These are phyloP conservation scores for Didymella glomerata DNA, from an alignment of 2,329 filamentous ascomycete species.

Conservation along the genomic window DNA sequence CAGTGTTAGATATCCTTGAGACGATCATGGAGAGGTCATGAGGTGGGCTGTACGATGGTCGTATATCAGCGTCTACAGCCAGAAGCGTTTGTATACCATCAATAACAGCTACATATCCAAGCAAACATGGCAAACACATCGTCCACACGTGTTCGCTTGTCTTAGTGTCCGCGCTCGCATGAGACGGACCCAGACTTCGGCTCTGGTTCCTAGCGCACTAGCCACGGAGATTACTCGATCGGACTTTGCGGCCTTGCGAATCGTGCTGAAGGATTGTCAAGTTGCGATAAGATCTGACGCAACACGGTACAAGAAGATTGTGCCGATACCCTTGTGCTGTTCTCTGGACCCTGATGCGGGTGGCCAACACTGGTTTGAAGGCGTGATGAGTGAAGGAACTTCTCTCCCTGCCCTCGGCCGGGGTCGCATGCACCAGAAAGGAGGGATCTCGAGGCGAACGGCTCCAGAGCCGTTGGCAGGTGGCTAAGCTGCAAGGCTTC, in stretches of 20 bases:
- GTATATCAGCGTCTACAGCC: not conserved
- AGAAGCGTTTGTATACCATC: slow-evolving; percentile 25
- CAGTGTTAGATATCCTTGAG: not conserved
- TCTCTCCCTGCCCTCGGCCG: not conserved
- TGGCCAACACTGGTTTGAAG: not conserved
- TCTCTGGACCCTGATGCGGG: not conserved
- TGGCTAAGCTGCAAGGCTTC: slow-evolving; percentile 16
- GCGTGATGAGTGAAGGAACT: not conserved
- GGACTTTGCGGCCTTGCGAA: slow-evolving; percentile 7
- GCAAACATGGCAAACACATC: slow-evolving; percentile 4
- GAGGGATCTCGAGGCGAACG: slow-evolving; percentile 30
- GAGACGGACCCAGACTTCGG: slow-evolving; percentile 19
- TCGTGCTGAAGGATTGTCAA: slow-evolving; percentile 6
- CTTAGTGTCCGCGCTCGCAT: slow-evolving; percentile 36
- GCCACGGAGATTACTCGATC: slow-evolving; percentile 13
- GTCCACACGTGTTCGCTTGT: slow-evolving; percentile 32
- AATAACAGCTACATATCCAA: slow-evolving; percentile 8
- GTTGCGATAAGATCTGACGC: slow-evolving; percentile 19
- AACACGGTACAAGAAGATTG: slow-evolving; percentile 5
- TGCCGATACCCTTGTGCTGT: not conserved
- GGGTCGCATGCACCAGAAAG: slow-evolving; percentile 20
- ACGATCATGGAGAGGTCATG: not conserved
- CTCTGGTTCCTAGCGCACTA: slow-evolving; percentile 9
- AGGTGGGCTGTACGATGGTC: not conserved
- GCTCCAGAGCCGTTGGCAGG: slow-evolving; percentile 27